Percentiles rank a stretch among this genome's conserved stretches.
Conservation (phyloP, 2,329 filamentous ascomycete genomes). For the Ophiostoma montium region DNA sequence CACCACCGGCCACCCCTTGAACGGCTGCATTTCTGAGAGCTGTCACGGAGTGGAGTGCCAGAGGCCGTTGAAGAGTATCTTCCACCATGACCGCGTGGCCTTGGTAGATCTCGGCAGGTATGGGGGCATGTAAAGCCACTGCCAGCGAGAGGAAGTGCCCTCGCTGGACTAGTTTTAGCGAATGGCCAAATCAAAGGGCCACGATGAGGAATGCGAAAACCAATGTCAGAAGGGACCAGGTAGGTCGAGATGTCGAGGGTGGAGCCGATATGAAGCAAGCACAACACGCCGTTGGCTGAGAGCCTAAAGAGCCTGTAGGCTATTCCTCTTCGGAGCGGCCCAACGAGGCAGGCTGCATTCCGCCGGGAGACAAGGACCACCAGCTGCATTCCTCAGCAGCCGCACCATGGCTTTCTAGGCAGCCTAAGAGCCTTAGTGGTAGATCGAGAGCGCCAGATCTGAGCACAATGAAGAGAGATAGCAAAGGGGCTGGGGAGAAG, state of each 20-base stretch:
- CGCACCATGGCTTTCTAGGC: neutral
- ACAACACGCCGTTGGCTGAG: neutral
- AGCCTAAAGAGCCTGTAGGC: neutral
- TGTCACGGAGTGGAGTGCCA: neutral
- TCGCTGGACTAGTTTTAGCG: neutral
- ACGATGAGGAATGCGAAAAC: constrained; percentile 9
- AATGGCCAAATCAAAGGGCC: neutral
- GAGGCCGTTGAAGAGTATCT: no score
- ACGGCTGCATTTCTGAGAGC: constrained; percentile 8
- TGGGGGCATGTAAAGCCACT: no score
- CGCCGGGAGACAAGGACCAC: constrained; percentile 1
- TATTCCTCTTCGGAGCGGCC: constrained; percentile 1
- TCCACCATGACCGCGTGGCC: no score
- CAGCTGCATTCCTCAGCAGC: neutral
- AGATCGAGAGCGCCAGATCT: neutral
- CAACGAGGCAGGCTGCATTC: constrained; percentile 8
- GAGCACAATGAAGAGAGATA: neutral
- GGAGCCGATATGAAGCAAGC: neutral
- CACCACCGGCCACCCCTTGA: constrained; percentile 8
- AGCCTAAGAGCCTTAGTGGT: neutral
- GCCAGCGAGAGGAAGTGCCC: no score
- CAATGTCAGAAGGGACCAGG: neutral
- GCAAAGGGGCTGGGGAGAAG: constrained; percentile 3
- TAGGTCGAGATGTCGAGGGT: neutral
- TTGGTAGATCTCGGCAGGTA: no score